Base-by-base conservation (phyloP, 106 monocot species). In the Dendrobium nobile region DNA sequence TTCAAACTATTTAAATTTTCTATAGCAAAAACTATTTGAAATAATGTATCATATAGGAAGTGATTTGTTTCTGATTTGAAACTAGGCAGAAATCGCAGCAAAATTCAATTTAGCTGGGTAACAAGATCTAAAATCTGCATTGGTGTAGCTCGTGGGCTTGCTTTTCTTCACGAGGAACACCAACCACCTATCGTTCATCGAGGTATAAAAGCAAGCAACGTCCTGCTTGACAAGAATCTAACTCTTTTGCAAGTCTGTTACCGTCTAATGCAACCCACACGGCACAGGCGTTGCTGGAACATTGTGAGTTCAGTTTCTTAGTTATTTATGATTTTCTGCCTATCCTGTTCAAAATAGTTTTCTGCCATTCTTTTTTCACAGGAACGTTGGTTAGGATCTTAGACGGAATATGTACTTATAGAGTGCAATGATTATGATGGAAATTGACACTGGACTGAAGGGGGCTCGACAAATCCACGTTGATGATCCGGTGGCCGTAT, bases 221-320 rank as follows among this genome's bases (percentile, higher is more conserved):
- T 92, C 79, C 87, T 92, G 73, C 87, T 92, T 59, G 92, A 92
- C 79, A 87, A 81, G 67, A 77, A 92, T 82, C 85, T 90, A 15
- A 90, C 77, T 1, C 84, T 15, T 82, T 92, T 48, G 92, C 92
- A 75, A 92, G 75, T 77, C 84, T 92, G 78, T 82, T 92, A 18
- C 92, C 92, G 27, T 27, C 92, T 54, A 89, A 88, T 77, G 72
- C 78, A 11, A 92, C 90, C 44, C 92, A 92, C 88, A 82, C 41
- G 90, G 92, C 82, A 92, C 92, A 16, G 75, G 89, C n/a, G 92
- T 89, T 79, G 92, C 92, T 67, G 92, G 92, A 77, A 92, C 92
- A 54, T 82, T 92, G 92, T 92, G 79, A 89, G 88, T 81, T 41
- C 41, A 22, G 24, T 67, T 67, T 24, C 67, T 58, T 20, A 16